A percentile compares a stretch with the other conserved stretches of the same genome.
phyloP scores from a whole-genome alignment of 1,284 basidiomycete species.

The Pseudozyma tsukubaensis region DNA sequence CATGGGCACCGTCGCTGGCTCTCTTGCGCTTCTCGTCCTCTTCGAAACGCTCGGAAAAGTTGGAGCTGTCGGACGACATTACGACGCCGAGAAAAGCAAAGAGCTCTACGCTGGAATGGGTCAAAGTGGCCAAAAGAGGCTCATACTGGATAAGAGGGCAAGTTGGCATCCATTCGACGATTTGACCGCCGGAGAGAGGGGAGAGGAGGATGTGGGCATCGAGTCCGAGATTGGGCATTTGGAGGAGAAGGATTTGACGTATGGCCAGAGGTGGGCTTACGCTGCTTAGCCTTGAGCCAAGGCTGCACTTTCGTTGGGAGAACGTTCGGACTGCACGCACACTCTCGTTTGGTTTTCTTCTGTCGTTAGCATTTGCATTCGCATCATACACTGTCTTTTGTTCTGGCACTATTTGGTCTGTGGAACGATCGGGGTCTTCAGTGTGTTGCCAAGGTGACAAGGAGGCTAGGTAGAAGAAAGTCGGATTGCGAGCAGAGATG shows the following conservation, averaged over 20 bases:
- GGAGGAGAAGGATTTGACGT: slow-evolving; percentile 57
- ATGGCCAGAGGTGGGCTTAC: slow-evolving; percentile 62
- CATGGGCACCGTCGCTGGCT: slow-evolving; percentile 43
- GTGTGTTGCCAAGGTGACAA: too few relatives aligned
- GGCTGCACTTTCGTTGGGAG: neutral
- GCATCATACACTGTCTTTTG: too few relatives aligned
- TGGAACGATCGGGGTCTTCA: neutral
- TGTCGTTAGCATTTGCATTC: too few relatives aligned
- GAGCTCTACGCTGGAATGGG: slow-evolving; percentile 46
- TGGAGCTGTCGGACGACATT: slow-evolving; percentile 58
- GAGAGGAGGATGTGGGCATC: slow-evolving; percentile 67
- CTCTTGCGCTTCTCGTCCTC: slow-evolving; percentile 51
- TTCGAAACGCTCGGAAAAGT: slow-evolving; percentile 66
- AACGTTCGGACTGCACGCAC: neutral
- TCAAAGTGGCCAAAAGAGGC: slow-evolving; percentile 16
- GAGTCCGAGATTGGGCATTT: slow-evolving; percentile 65
- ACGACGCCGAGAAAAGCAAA: slow-evolving; percentile 43
- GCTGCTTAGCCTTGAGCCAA: slow-evolving; percentile 24
- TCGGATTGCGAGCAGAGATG: too few relatives aligned
- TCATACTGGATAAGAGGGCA: slow-evolving; percentile 34
- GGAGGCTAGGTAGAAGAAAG: too few relatives aligned
- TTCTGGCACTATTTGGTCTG: neutral
- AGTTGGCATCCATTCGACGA: slow-evolving; percentile 66
- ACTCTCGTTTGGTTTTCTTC: neutral
- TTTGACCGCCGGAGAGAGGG: slow-evolving; percentile 60